These are phyloP conservation scores for Sphagnurus paluster DNA, from an alignment of 1,284 basidiomycete species.

Conservation along the genomic window DNA sequence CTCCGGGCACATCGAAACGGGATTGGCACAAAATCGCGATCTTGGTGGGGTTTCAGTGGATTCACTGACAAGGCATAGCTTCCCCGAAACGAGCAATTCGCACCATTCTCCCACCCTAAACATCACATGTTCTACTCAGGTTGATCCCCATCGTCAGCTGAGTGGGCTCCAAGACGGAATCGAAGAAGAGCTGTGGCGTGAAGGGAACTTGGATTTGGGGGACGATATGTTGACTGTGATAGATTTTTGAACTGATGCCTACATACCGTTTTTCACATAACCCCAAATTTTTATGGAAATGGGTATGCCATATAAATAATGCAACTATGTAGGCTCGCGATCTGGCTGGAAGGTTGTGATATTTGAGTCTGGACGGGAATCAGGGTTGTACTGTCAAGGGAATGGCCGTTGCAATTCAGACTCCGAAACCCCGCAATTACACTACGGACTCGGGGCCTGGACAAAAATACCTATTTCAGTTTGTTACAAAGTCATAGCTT, in stretches of 20 bases:
- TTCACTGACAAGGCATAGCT: slow-evolving; percentile 10
- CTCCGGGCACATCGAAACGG: slow-evolving; percentile 6
- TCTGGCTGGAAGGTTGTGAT: too few relatives aligned
- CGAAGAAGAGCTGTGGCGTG: slow-evolving; percentile 15
- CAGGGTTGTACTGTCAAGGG: slow-evolving; percentile 5
- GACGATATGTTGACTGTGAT: slow-evolving; percentile 13
- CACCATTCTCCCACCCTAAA: slow-evolving; percentile 16
- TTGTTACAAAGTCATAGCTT: slow-evolving; percentile 21
- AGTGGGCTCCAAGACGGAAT: slow-evolving; percentile 9
- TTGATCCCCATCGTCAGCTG: slow-evolving; percentile 14
- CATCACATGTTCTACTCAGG: slow-evolving; percentile 19
- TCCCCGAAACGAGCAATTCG: slow-evolving; percentile 11
- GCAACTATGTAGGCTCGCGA: background rate
- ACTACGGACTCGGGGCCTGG: slow-evolving; percentile 18
- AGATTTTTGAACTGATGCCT: slow-evolving; percentile 11
- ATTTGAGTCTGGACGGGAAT: background rate
- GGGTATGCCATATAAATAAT: too few relatives aligned
- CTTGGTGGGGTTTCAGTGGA: slow-evolving; percentile 19
- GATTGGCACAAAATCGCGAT: slow-evolving; percentile 6
- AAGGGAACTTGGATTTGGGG: slow-evolving; percentile 5
- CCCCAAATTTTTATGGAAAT: too few relatives aligned
- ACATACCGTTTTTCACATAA: too few relatives aligned
- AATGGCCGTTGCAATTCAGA: slow-evolving; percentile 18
- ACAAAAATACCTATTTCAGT: slow-evolving; percentile 24
- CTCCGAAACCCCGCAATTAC: slow-evolving; percentile 32